Evolutionary conservation across 495 filamentous ascomycete species (phyloP), one percentile per base, ranked within the genome.

Genomic region (Talaromyces proteolyticus): DNA sequence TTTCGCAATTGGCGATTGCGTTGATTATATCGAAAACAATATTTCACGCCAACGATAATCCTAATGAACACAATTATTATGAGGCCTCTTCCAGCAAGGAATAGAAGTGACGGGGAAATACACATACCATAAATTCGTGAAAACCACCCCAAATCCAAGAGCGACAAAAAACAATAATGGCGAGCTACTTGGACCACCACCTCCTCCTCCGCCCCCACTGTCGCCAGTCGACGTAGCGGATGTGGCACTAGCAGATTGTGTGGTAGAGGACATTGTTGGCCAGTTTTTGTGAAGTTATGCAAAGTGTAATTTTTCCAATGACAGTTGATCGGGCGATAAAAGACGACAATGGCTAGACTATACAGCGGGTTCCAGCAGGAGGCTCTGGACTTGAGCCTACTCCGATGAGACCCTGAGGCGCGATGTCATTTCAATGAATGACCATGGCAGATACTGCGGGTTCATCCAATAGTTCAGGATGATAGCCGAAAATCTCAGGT

Each of bases 11-110:
- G 81, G 24, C 93, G 87, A 65, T 94, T 94, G 22, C 93, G 82
- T 54, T 94, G 91, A 65, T 97, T 98, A 65, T 98, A 97, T 46
- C 93, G 80, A 65, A 98, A 98, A 69, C 93, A 98, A 68, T 98
- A 98, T 68, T 98, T 98, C 44, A 98, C 93, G 36, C 93, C 93
- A 56, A 98, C 93, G 59, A 98, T 98, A 64, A 98, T 98, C 93
- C 93, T 97, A 39, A 38, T 36, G 22, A n/a, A n/a, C 44, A 47
- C 54, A 53, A 56, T 53, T 50, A 21, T n/a, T 51, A 24, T n/a
- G 3, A 51, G 44, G 23, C 6, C 34, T 29, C 16, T n/a, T 16
- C 24, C 2, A 45, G 14, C 6, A 6, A 17, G 18, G 19, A 47
- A 12, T 23, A 34, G 12, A 36, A 38, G n/a, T 37, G 29, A 29